Percentiles rank a stretch among this genome's conserved stretches.
These are phyloP conservation scores for Aspergillus cejpii DNA, from an alignment of 2,329 filamentous ascomycete species.

Conservation along the genomic window DNA sequence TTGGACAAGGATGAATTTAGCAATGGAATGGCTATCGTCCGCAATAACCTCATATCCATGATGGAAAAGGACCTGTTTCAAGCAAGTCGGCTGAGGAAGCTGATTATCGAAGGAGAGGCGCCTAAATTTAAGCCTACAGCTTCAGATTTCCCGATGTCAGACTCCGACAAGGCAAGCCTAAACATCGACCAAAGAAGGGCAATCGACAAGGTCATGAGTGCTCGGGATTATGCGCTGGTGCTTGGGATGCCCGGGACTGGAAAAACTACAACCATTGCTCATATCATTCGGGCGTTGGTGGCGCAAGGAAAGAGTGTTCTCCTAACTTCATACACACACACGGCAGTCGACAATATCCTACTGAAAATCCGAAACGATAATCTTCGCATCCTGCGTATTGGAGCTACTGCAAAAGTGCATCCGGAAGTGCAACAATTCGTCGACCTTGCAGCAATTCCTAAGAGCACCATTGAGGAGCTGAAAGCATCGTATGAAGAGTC, in stretches of 20 bases:
- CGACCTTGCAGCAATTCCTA: constrained; percentile 66
- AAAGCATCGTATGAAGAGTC: constrained; percentile 75
- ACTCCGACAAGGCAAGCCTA: constrained; percentile 53
- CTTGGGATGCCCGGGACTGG: constrained; percentile 97
- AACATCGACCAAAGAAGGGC: constrained; percentile 83
- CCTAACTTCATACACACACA: constrained; percentile 92
- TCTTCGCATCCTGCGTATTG: constrained; percentile 76
- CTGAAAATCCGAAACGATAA: constrained; percentile 78
- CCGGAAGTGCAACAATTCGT: constrained; percentile 81
- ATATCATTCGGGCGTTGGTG: constrained; percentile 87
- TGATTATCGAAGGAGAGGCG: constrained; percentile 69
- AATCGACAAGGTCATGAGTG: constrained; percentile 92
- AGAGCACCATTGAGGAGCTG: constrained; percentile 74
- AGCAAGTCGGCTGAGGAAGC: constrained; percentile 63
- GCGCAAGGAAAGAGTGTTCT: constrained; percentile 87
- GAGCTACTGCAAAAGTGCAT: constrained; percentile 77
- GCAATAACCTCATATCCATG: constrained; percentile 87
- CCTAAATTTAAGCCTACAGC: constrained; percentile 65
- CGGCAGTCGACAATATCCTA: constrained; percentile 95
- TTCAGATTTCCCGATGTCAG: constrained; percentile 58
- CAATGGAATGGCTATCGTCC: constrained; percentile 90
- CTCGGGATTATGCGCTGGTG: constrained; percentile 91
- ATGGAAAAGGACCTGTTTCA: constrained; percentile 74
- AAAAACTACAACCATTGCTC: constrained; percentile 96
- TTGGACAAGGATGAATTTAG: constrained; percentile 98